A percentile compares a stretch with the other conserved stretches of the same genome.
These are phyloP conservation scores for Stentor roeselii DNA, from an alignment of 73 alveolate genomes.

Conservation along the genomic window DNA sequence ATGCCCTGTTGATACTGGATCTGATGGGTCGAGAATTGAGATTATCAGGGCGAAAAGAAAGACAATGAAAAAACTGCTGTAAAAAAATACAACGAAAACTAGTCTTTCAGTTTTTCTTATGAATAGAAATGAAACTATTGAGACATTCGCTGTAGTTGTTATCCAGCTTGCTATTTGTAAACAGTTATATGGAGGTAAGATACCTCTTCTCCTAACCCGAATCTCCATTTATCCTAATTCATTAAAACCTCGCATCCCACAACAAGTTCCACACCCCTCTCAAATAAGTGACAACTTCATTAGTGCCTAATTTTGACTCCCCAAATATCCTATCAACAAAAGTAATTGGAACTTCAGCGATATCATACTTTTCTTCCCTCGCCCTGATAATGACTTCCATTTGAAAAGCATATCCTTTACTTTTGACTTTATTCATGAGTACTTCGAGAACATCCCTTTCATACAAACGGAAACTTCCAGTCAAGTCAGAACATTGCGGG, in stretches of 20 bases:
- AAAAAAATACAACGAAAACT: too few relatives aligned
- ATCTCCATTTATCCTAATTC: background rate
- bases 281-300: slow-evolving; percentile 87
- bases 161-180: too few relatives aligned
- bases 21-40: too few relatives aligned
- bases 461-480: slow-evolving; percentile 96
- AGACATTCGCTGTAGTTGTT: too few relatives aligned
- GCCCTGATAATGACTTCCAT: slow-evolving; percentile 97
- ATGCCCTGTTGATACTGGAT: too few relatives aligned
- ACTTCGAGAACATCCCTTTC: slow-evolving; percentile 79
- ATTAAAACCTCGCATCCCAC: slow-evolving; percentile 32
- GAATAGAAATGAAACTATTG: too few relatives aligned
- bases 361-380: slow-evolving; percentile 61
- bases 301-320: slow-evolving; percentile 92
- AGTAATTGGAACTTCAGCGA: slow-evolving; percentile 94
- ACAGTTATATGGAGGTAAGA: too few relatives aligned
- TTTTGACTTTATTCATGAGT: slow-evolving; percentile 71
- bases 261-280: slow-evolving; percentile 87
- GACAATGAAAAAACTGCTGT: too few relatives aligned
- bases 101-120: too few relatives aligned
- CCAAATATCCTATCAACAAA: slow-evolving; percentile 98
- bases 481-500: slow-evolving; percentile 90
- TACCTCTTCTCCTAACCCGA: too few relatives aligned
- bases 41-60: too few relatives aligned
- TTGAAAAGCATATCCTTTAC: slow-evolving; percentile 96